Base-by-base conservation (phyloP, 768 basidiomycete genomes). In the Cystofilobasidium ferigula region DNA sequence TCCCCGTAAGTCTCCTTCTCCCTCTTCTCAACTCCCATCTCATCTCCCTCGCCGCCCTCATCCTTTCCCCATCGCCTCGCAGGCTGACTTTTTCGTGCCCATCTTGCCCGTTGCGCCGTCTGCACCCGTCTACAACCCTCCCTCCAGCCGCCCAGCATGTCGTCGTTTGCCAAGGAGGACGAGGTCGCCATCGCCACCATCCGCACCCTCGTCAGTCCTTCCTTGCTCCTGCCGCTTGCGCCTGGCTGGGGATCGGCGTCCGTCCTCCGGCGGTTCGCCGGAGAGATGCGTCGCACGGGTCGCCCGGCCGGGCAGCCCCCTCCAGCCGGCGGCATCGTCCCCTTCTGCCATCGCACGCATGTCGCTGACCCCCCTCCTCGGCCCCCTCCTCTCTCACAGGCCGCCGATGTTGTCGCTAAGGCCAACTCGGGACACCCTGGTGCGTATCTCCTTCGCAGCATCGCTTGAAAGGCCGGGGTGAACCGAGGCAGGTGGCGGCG, bases 381-480 rank as follows among this genome's bases (percentile, higher is more conserved):
- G 7, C 26, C 13, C 28, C 51, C 45, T 48, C 32, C 51, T 8
- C 26, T 54, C n/a, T 24, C 22, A 43, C 51, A 54, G 51, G 76
- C 76, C 20, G 76, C 74, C 57, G 76, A 77, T 74, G 73, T 75
- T 26, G 75, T 77, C 51, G 71, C 67, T 69, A 77, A 77, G 74
- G 75, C 90, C 73, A 94, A 94, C 83, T 91, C 89, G 71, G 91
- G 91, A 65, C 91, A 93, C 77, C 91, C 89, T 69, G 89, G 89
- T 86, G 68, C 57, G 80, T 65, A 34, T 35, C n/a, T 13, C 16
- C 6, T 47, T 24, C 9, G 8, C 9, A 40, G 4, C n/a, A n/a
- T 22, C n/a, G 5, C 3, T 47, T 16, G 45, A 4, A 5, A 9
- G 18, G 20, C 43, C 5, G 43, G 43, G 43, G 38, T 16, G 38